These are phyloP conservation scores for Diutina mesorugosa DNA, from an alignment of 1,139 yeast species.

Conservation along the genomic window DNA sequence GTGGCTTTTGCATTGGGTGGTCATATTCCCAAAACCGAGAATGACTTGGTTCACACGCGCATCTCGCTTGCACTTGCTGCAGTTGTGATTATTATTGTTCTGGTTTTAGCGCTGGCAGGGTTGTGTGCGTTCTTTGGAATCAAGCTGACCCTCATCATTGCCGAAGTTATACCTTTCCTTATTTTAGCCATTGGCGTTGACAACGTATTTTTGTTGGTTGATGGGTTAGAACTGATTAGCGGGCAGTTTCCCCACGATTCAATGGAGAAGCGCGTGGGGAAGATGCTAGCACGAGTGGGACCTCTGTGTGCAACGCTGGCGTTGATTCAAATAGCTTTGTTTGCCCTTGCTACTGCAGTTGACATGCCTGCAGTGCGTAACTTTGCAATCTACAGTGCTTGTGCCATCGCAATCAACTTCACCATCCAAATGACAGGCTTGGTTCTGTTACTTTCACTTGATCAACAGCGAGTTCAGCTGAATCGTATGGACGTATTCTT, in stretches of 20 bases:
- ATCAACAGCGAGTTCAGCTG: conserved; percentile 48
- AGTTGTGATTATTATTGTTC: conserved; percentile 62
- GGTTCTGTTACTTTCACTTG: conserved; percentile 57
- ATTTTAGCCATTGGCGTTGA: conserved; percentile 92
- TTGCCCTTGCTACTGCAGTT: conserved; percentile 66
- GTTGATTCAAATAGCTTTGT: conserved; percentile 63
- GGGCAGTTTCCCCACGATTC: conserved; percentile 15
- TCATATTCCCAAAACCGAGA: conserved; percentile 17
- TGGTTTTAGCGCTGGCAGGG: conserved; percentile 76
- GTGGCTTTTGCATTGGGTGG: conserved; percentile 55
- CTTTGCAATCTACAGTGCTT: conserved; percentile 84
- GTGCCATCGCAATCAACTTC: conserved; percentile 71
- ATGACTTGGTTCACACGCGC: conserved; percentile 43
- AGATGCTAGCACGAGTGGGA: conserved; percentile 61
- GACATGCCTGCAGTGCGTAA: conserved; percentile 93
- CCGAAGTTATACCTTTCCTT: conserved; percentile 93
- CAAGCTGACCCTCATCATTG: conserved; percentile 81
- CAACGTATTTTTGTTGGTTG: conserved; percentile 76
- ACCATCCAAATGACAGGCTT: conserved; percentile 72
- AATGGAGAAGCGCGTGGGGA: conserved; percentile 41
- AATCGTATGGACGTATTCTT: conserved; percentile 42
- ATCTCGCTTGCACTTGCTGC: conserved; percentile 74
- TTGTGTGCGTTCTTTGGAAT: conserved; percentile 62
- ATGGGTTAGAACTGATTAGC: conserved; percentile 53
- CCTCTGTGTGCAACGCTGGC: conserved; percentile 81